phyloP scores from a whole-genome alignment of 1,284 basidiomycete genomes.

The Tausonia pullulans region DNA sequence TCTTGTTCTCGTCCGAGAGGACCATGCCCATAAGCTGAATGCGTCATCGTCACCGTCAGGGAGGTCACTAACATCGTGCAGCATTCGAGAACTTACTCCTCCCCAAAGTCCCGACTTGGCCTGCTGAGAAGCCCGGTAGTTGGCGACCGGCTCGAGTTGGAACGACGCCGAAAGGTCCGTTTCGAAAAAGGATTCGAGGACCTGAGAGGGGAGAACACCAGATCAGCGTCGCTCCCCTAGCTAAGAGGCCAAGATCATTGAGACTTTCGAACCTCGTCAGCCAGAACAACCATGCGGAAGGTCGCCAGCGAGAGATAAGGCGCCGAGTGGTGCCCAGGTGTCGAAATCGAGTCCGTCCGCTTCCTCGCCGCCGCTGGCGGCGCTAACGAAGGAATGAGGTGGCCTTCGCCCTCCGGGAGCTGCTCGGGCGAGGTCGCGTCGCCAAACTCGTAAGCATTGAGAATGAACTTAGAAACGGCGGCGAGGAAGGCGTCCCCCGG shows the following conservation, averaged over 20 bases:
- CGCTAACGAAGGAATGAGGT: constrained; percentile 43
- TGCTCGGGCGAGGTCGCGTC: constrained; percentile 49
- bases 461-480: constrained; percentile 89
- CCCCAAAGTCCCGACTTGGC: constrained; percentile 14
- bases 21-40: constrained; percentile 62
- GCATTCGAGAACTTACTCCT: not conserved
- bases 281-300: constrained; percentile 93
- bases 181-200: constrained; percentile 89
- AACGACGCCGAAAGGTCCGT: constrained; percentile 78
- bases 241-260: not conserved
- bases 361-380: not conserved
- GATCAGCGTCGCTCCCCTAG: not conserved
- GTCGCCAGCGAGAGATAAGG: constrained; percentile 40
- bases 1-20: constrained; percentile 75
- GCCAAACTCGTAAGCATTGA: constrained; percentile 92
- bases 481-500: constrained; percentile 93
- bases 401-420: constrained; percentile 42
- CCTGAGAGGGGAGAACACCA: constrained; percentile 19
- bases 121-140: constrained; percentile 32
- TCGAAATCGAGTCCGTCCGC: constrained; percentile 13
- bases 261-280: constrained; percentile 50
- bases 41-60: not conserved
- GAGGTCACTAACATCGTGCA: no score
- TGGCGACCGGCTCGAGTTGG: constrained; percentile 57
- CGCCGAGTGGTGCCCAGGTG: constrained; percentile 15